Conservation (phyloP, 2,329 filamentous ascomycete genomes). For the Rhytidhysteron rufulum region DNA sequence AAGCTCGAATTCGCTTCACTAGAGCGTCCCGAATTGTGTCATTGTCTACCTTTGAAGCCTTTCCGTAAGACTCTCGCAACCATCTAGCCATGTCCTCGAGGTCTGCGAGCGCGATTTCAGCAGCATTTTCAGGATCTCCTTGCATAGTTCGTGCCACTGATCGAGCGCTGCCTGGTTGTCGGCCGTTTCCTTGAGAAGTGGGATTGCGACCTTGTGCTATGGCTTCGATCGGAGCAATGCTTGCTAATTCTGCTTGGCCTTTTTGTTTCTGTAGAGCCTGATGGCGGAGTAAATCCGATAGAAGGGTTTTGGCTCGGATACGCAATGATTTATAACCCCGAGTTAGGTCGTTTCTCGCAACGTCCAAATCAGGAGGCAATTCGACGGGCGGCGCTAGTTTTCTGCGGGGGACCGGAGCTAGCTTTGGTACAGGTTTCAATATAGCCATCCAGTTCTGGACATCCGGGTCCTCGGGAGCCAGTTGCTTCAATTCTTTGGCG, state of each 20-base stretch:
- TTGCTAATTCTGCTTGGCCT: slow-evolving; percentile 14
- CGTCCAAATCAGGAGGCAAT: slow-evolving; percentile 16
- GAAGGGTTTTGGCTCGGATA: slow-evolving; percentile 15
- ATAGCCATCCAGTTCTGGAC: slow-evolving; percentile 16
- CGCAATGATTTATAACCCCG: slow-evolving; percentile 22
- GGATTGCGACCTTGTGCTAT: slow-evolving; percentile 14
- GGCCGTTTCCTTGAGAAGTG: background rate
- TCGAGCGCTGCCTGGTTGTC: slow-evolving; percentile 16
- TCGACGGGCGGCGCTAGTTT: slow-evolving; percentile 4
- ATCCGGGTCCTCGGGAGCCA: slow-evolving; percentile 20
- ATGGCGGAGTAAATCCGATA: slow-evolving; percentile 22
- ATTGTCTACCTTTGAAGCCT: slow-evolving; percentile 9
- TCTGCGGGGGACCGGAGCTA: slow-evolving; percentile 3
- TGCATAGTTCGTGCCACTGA: slow-evolving; percentile 21
- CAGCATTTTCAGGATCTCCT: slow-evolving; percentile 16
- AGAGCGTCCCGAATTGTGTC: slow-evolving; percentile 23
- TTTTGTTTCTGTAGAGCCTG: slow-evolving; percentile 23
- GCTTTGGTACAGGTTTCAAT: slow-evolving; percentile 9
- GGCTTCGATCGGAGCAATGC: slow-evolving; percentile 14
- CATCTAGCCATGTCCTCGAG: slow-evolving; percentile 22
- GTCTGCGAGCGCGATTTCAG: slow-evolving; percentile 18
- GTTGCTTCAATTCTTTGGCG: slow-evolving; percentile 20
- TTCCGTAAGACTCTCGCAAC: slow-evolving; percentile 14
- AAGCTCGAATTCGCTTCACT: slow-evolving; percentile 20
- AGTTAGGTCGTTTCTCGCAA: slow-evolving; percentile 18